Base-by-base conservation (phyloP, 805 yeast genomes). In the Candida orba region DNA sequence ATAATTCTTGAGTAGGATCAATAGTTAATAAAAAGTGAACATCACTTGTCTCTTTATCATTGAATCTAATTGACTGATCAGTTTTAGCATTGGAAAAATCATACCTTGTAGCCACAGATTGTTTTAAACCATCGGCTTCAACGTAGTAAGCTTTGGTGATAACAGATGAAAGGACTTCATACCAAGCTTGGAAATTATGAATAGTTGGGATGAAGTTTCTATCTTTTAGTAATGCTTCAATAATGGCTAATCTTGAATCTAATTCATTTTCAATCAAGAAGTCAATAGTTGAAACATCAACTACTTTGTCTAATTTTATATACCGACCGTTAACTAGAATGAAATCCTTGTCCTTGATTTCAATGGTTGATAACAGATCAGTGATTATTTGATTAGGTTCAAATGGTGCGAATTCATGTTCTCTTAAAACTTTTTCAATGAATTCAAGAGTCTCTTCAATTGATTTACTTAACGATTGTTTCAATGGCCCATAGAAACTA, bases 1-100 rank as follows among this genome's bases (percentile, higher is more conserved):
- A 74, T 14, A 65, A 53, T 51, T 84, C 90, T 46, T 76, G 74
- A 2, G 79, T 60, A 1, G 98, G 97, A 58, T 93, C 89, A 34
- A 86, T 54, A 1, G 84, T 62, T 0, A 84, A 65, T 5, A 76
- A 60, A 5, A 89, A 54, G 47, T 83, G 83, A 18, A 88, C 57
- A 15, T 63, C 60, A 29, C 73, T 68, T 3, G 56, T 44, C 0
- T 51, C 46, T 1, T 50, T 50, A 8, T 52, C 51, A 9, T 58
- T 60, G 32, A 51, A 54, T 13, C 53, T 56, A 32, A 59, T 54
- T 39, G 58, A 42, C 12, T 40, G 44, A 4, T 37, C 49, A 6
- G 52, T 57, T 36, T 45, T 52, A 37, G 50, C 56, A 53, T 63
- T 54, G 12, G 64, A 54, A 34, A 78, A 62, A 49, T 76, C 78